These are phyloP conservation scores for Ramularia endophylla DNA, from an alignment of 2,329 filamentous ascomycete species.

Conservation along the genomic window DNA sequence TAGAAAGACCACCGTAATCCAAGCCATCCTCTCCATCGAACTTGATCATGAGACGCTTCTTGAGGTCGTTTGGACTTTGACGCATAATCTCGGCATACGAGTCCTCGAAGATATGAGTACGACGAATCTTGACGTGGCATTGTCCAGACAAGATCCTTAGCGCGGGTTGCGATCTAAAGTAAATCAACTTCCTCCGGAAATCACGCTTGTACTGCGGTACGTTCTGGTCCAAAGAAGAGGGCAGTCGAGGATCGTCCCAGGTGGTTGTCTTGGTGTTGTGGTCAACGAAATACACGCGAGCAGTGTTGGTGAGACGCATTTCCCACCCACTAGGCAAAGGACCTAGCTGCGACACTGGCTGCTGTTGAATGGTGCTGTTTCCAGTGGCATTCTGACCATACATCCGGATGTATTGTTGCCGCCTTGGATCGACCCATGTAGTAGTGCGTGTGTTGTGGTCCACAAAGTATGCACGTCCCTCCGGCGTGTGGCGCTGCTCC, in stretches of 20 bases:
- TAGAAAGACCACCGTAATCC: constrained; percentile 93
- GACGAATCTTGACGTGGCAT: constrained; percentile 95
- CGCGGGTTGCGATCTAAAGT: constrained; percentile 96
- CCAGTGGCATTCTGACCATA: constrained; percentile 77
- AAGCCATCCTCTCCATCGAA: constrained; percentile 98
- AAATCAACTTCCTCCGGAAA: constrained; percentile 95
- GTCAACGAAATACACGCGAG: constrained; percentile 96
- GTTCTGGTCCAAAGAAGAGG: constrained; percentile 94
- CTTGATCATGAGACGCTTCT: constrained; percentile 99
- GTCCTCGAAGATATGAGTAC: constrained; percentile 97
- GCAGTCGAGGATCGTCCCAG: constrained; percentile 94
- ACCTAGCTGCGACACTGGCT: constrained; percentile 93
- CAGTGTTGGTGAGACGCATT: constrained; percentile 98
- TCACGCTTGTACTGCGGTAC: constrained; percentile 99
- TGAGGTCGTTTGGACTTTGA: constrained; percentile 89
- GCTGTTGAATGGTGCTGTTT: constrained; percentile 86
- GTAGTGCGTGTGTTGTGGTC: constrained; percentile 98
- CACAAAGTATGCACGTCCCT: constrained; percentile 93
- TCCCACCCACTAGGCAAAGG: constrained; percentile 97
- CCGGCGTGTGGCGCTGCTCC: constrained; percentile 94
- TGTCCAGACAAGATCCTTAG: constrained; percentile 93
- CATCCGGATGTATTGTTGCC: constrained; percentile 98
- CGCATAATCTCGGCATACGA: constrained; percentile 98
- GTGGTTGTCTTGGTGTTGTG: constrained; percentile 99
- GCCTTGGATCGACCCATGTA: constrained; percentile 94